Evolutionary conservation across 192 early-diverging fungal species (phyloP).

Genomic region (Backusella morwellensis): DNA sequence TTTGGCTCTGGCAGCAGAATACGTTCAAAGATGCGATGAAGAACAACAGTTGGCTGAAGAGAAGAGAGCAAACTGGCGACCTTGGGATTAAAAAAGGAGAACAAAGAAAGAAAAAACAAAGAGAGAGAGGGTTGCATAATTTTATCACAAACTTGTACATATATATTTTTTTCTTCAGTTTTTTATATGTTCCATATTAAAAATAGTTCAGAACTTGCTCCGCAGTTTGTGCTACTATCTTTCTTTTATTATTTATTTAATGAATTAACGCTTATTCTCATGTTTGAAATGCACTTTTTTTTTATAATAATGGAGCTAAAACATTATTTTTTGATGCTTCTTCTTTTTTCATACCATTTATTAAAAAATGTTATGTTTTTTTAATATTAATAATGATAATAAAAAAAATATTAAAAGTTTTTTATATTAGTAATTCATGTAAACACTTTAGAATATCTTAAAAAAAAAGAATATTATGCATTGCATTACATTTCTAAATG

Average conservation of each 20-base stretch:
- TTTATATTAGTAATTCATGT: background rate
- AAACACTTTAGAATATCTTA: background rate
- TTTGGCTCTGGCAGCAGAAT: constrained; percentile 36
- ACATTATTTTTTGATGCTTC: too few relatives aligned
- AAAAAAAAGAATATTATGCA: background rate
- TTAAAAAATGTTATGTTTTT: background rate
- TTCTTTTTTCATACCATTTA: background rate
- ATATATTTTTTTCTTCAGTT: background rate
- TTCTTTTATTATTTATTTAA: background rate
- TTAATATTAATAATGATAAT: background rate
- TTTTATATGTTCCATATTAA: background rate
- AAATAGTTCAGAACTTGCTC: background rate
- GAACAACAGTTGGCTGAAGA: constrained; percentile 19
- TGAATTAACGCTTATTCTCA: background rate
- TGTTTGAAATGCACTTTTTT: background rate
- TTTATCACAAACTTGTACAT: background rate
- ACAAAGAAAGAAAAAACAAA: background rate
- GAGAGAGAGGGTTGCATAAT: background rate
- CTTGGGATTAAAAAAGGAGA: constrained; percentile 14
- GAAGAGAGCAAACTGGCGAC: constrained; percentile 11
- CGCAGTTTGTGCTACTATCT: background rate
- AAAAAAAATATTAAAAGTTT: background rate
- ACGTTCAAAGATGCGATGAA: constrained; percentile 31
- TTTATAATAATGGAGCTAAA: too few relatives aligned
- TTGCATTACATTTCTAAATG: background rate